Evolutionary conservation across 148 eudicot genomes (phyloP), one percentile per base, ranked within the genome.

Genomic region (Dysphania ambrosioides): DNA sequence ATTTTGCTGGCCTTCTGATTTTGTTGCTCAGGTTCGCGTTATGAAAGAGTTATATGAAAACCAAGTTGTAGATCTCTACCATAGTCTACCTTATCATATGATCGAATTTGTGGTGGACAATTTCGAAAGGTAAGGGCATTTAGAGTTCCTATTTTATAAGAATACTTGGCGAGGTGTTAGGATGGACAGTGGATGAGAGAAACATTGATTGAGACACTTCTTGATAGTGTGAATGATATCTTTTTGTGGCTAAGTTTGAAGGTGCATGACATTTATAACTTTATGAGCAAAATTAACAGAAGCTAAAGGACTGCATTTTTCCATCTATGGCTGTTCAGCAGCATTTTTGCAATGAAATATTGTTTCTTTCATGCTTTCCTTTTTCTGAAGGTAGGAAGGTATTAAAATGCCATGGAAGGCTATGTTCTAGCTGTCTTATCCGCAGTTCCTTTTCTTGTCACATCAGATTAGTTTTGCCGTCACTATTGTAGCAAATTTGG

Each of bases 81-180:
- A 87, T 78, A 92, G 97, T 87, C 89, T 94, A 75, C 97, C 97
- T 30, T 88, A 86, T 76, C 92, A 92, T 79, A 90, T 92, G 97
- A 78, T 92, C 77, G 97, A 94, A 82, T 94, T 94, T 81, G 86
- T 88, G 71, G 77, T 92, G 71, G 92, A 89, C 40, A 91, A 91
- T 80, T 87, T 84, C 74, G 91, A 92, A 77, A 83, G 97, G 98
- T 93, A 82, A 60, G 90, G 72, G 47, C 51, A 23, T 57, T 55
- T 31, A 29, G 29, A 44, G 58, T 62, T 75, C 53, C 42, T 49
- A 16, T 15, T 4, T 30, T 36, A 53, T 19, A 31, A 24, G 32
- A 19, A 24, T 32, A 19, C 32, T 73, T n/a, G 13, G 11, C 34
- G 21, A 57, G 13, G 47, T 31, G 38, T 34, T 53, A 19, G 41